These are phyloP conservation scores for Scytalidium lignicola DNA, from an alignment of 2,329 filamentous ascomycete species.

Conservation along the genomic window DNA sequence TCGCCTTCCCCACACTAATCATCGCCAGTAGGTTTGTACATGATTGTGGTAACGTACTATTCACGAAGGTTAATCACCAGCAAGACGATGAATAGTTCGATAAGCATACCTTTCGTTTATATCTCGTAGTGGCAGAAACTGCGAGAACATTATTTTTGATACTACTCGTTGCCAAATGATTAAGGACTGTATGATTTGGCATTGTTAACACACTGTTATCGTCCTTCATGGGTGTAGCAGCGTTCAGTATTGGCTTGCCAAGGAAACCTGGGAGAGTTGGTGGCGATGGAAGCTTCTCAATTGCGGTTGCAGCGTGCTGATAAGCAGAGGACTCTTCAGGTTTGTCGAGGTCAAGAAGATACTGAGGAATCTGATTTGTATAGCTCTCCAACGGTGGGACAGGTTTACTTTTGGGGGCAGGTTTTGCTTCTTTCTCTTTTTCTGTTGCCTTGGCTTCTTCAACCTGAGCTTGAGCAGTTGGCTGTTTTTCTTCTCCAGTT, in stretches of 20 bases:
- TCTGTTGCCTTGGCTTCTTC: conserved; percentile 30
- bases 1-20: conserved; percentile 22
- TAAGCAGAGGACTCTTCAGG: conserved; percentile 73
- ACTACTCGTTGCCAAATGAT: conserved; percentile 94
- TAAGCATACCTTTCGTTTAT: conserved; percentile 77
- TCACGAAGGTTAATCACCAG: neutral
- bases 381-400: conserved; percentile 57
- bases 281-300: conserved; percentile 75
- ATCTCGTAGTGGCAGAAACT: conserved; percentile 94
- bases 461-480: conserved; percentile 16
- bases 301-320: conserved; percentile 67
- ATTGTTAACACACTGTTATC: conserved; percentile 96
- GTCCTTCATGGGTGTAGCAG: conserved; percentile 87
- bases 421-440: conserved; percentile 27
- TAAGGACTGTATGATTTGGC: conserved; percentile 95
- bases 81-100: conserved; percentile 8
- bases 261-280: conserved; percentile 86
- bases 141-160: conserved; percentile 96
- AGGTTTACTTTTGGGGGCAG: conserved; percentile 47
- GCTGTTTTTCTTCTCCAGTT: conserved; percentile 10
- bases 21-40: conserved; percentile 79
- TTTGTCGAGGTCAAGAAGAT: conserved; percentile 81
- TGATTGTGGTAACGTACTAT: conserved; percentile 94
- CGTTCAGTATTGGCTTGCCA: conserved; percentile 91
- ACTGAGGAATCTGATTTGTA: conserved; percentile 71